Evolutionary conservation across 495 filamentous ascomycete species (phyloP).

Genomic region (Penicillium canariense): DNA sequence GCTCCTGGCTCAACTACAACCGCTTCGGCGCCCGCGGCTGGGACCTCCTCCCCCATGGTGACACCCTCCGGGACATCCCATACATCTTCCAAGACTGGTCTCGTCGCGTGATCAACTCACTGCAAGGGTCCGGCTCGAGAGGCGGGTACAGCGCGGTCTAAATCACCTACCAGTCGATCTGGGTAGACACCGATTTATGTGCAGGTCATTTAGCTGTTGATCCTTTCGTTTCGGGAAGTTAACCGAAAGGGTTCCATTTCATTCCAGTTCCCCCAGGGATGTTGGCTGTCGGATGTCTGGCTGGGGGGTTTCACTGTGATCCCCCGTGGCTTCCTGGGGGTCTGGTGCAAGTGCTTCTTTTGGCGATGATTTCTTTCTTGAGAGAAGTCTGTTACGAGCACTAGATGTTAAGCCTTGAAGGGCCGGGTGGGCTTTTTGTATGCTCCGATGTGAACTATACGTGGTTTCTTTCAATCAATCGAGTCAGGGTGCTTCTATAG

Average conservation of each 20-base stretch:
- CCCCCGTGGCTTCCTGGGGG: background rate
- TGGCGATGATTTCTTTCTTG: background rate
- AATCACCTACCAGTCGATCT: background rate
- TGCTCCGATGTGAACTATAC: background rate
- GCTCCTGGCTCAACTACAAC: constrained; percentile 98
- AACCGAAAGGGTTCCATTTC: background rate
- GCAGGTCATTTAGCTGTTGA: background rate
- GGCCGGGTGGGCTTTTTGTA: background rate
- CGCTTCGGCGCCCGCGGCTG: constrained; percentile 91
- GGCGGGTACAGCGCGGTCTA: constrained; percentile 95
- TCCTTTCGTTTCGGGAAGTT: background rate
- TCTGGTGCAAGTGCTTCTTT: background rate
- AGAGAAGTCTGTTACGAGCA: background rate
- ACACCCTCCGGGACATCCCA: constrained; percentile 87
- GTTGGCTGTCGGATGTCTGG: background rate
- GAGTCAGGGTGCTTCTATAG: too few species aligned
- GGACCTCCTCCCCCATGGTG: constrained; percentile 91
- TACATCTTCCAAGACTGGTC: constrained; percentile 90
- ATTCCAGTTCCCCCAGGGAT: too few species aligned
- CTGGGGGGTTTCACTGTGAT: background rate
- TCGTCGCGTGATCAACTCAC: constrained; percentile 70
- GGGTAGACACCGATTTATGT: background rate
- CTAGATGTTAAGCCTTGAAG: background rate
- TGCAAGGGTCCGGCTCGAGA: constrained; percentile 76
- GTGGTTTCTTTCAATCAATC: background rate